Evolutionary conservation across 257 asterid genomes (phyloP), one percentile per base, ranked within the genome.

Genomic region (Craterostigma plantagineum): DNA sequence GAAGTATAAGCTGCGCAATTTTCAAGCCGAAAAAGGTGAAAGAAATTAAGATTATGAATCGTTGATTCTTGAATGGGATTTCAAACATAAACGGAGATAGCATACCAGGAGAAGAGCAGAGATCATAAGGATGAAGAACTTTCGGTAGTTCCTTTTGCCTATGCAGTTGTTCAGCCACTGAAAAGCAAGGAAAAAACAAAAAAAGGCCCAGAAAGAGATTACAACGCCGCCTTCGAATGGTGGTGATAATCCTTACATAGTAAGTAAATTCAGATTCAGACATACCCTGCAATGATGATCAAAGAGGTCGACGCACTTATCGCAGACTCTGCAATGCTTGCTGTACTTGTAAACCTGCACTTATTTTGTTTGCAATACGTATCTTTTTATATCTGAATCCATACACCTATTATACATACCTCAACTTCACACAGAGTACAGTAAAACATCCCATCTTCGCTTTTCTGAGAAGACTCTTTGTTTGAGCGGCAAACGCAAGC

Each of bases 201-300:
- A 27, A 39, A 64, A 72, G 44, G 9, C 2, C 38, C 50, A 49
- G 54, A 58, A 10, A 34, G 35, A 10, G 42, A n/a, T n/a, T n/a
- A n/a, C n/a, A n/a, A n/a, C n/a, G n/a, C n/a, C n/a, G n/a, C n/a
- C 35, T 27, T 16, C 39, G 6, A 1, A 53, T 38, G 18, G 46
- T 9, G 45, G 18, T n/a, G n/a, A n/a, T 13, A 7, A 45, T 51
- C 42, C 37, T 48, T 51, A 35, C 16, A 53, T 16, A n/a, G n/a
- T n/a, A n/a, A 37, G 10, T 8, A 48, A 27, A n/a, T n/a, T n/a
- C n/a, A n/a, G n/a, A 43, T 13, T 45, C 35, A 43, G 18, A 34
- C 43, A 34, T 75, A 90, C 99, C 94, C 99, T 68, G 87, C 99
- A 90, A 62, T 87, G 98, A 63, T 87, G 98, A 66, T 87, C 98